These are phyloP conservation scores for Amoeboaphelidium protococcarum DNA, from an alignment of 371 early-diverging fungal genomes.

Conservation along the genomic window DNA sequence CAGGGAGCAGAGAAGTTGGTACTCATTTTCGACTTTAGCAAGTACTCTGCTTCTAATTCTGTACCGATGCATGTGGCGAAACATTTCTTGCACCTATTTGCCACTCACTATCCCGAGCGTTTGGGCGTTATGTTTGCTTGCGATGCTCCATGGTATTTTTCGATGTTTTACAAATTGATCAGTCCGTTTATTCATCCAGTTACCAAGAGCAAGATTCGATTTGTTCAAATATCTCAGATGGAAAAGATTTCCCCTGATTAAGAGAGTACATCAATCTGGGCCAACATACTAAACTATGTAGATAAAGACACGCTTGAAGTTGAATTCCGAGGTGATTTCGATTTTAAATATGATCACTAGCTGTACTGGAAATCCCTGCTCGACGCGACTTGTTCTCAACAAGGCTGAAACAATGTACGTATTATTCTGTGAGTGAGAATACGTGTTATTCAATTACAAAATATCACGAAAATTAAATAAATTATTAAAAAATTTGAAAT, in stretches of 20 bases:
- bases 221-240: conserved; percentile 37
- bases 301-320: conserved; percentile 21
- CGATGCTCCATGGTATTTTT: conserved; percentile 57
- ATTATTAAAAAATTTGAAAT: no score
- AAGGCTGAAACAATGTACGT: no score
- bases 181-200: conserved; percentile 73
- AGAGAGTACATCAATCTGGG: conserved; percentile 9
- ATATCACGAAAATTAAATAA: no score
- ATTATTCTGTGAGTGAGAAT: no score
- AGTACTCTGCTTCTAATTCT: conserved; percentile 30
- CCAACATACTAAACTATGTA: conserved; percentile 21
- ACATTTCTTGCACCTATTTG: conserved; percentile 43
- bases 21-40: conserved; percentile 53
- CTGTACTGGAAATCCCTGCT: conserved; percentile 36
- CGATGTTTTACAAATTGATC: conserved; percentile 42
- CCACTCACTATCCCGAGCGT: conserved; percentile 58
- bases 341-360: conserved; percentile 26
- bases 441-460: no score
- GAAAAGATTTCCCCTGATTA: neutral
- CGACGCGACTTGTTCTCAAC: no score
- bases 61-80: conserved; percentile 40
- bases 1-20: conserved; percentile 27
- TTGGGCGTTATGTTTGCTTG: neutral
- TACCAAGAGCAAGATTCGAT: conserved; percentile 54
- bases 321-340: conserved; percentile 28